A percentile compares a stretch with the other conserved stretches of the same genome.
Conservation (phyloP, 768 basidiomycete species). For the Boletus tylopilopsis region DNA sequence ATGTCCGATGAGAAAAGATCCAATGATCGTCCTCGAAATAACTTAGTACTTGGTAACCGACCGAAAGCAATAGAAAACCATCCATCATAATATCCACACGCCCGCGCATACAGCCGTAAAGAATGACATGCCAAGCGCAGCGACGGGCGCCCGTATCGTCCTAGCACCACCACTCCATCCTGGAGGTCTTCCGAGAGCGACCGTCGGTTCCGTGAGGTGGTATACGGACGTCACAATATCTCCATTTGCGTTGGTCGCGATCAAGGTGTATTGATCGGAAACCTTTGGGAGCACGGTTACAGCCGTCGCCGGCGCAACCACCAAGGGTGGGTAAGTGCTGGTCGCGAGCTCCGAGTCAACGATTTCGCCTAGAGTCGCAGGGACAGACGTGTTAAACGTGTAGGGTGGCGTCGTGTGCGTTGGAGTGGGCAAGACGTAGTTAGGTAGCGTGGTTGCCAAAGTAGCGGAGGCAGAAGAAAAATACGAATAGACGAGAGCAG, state of each 20-base stretch:
- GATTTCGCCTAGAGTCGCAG: conserved; percentile 51
- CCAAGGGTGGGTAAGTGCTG: conserved; percentile 63
- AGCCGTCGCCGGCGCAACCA: conserved; percentile 42
- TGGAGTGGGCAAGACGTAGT: conserved; percentile 64
- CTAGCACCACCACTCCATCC: conserved; percentile 41
- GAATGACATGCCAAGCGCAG: conserved; percentile 9
- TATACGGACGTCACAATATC: conserved; percentile 51
- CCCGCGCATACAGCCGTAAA: conserved; percentile 9
- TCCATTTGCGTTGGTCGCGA: conserved; percentile 55
- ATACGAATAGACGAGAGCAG: conserved; percentile 43
- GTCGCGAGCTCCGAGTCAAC: conserved; percentile 62
- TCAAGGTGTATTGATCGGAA: conserved; percentile 49
- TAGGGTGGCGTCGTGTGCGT: conserved; percentile 61
- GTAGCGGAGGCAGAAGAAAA: conserved; percentile 63
- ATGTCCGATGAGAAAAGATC: background rate
- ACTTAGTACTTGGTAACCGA: background rate
- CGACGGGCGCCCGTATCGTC: conserved; percentile 5
- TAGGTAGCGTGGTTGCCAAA: conserved; percentile 66
- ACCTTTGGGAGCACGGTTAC: conserved; percentile 57
- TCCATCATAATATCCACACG: conserved; percentile 16
- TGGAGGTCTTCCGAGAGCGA: conserved; percentile 62
- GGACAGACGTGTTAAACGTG: conserved; percentile 63
- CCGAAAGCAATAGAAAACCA: background rate
- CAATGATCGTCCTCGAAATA: background rate
- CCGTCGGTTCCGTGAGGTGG: conserved; percentile 40